These are phyloP conservation scores for Dictyostelium purpureum DNA, from an alignment of 78 protist genomes.

Conservation along the genomic window DNA sequence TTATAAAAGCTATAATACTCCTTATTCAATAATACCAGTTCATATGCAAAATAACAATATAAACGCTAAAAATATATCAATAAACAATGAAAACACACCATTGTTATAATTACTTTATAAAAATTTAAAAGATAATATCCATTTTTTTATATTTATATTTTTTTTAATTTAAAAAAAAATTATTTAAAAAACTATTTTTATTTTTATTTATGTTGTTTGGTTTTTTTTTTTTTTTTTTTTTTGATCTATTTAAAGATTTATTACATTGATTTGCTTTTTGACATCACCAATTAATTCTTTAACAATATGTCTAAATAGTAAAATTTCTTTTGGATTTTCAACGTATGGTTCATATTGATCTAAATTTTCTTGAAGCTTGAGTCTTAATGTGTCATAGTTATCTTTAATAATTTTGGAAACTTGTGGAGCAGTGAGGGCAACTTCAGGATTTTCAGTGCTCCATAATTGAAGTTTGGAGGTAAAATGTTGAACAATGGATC, in stretches of 20 bases:
- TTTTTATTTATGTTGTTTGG: background rate
- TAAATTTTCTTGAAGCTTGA: conserved; percentile 57
- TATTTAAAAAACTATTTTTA: too few species aligned
- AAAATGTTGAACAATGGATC: conserved; percentile 53
- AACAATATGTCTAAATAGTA: conserved; percentile 29
- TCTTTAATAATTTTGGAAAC: conserved; percentile 51
- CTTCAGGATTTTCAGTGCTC: conserved; percentile 32
- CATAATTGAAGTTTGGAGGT: conserved; percentile 22
- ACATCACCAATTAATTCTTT: conserved; percentile 16
- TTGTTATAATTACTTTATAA: too few species aligned
- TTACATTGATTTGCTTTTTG: conserved; percentile 1
- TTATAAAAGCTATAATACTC: too few species aligned
- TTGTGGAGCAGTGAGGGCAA: conserved; percentile 9
- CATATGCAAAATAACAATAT: too few species aligned
- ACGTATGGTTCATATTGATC: conserved; percentile 50
- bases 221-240: background rate
- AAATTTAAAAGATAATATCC: too few species aligned
- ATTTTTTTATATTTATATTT: too few species aligned
- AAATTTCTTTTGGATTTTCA: conserved; percentile 60
- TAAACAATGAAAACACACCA: too few species aligned
- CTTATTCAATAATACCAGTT: too few species aligned
- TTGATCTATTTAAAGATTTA: background rate
- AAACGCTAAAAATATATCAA: too few species aligned
- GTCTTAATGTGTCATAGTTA: conserved; percentile 32
- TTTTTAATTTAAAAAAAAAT: too few species aligned